Evolutionary conservation across 2,329 filamentous ascomycete species (phyloP).

Genomic region (Aspergillus phoenicis): DNA sequence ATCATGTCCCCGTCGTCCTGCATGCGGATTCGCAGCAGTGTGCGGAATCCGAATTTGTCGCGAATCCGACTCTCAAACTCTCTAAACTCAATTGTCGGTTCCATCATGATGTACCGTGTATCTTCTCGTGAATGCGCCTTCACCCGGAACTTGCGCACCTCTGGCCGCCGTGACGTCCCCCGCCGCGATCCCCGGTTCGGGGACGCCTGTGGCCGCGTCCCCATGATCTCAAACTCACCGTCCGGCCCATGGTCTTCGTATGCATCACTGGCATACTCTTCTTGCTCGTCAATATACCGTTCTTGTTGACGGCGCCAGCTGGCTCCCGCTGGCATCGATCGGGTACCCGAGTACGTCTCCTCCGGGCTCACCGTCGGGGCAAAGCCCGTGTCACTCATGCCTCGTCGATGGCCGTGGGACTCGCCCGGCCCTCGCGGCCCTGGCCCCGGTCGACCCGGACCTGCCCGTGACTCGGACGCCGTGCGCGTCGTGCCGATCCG

Average conservation of each 20-base stretch:
- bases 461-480: constrained; percentile 55
- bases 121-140: constrained; percentile 88
- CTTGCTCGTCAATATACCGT: constrained; percentile 78
- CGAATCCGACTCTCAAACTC: constrained; percentile 78
- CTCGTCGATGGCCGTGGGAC: constrained; percentile 34
- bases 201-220: constrained; percentile 43
- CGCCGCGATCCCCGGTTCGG: constrained; percentile 31
- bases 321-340: constrained; percentile 50
- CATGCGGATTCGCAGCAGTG: constrained; percentile 75
- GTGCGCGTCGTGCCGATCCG: constrained; percentile 53
- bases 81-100: constrained; percentile 69
- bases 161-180: constrained; percentile 51
- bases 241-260: constrained; percentile 68
- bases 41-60: constrained; percentile 76
- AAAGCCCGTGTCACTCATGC: constrained; percentile 36
- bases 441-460: constrained; percentile 37
- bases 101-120: constrained; percentile 89
- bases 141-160: constrained; percentile 77
- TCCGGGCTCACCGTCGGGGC: constrained; percentile 36
- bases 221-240: constrained; percentile 78
- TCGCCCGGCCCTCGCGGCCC: constrained; percentile 27
- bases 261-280: constrained; percentile 70
- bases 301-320: constrained; percentile 51
- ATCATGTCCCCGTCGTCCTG: constrained; percentile 95
- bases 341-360: constrained; percentile 66